Evolutionary conservation across 2,329 filamentous ascomycete genomes (phyloP).

Genomic region (Trichoderma arundinaceum): DNA sequence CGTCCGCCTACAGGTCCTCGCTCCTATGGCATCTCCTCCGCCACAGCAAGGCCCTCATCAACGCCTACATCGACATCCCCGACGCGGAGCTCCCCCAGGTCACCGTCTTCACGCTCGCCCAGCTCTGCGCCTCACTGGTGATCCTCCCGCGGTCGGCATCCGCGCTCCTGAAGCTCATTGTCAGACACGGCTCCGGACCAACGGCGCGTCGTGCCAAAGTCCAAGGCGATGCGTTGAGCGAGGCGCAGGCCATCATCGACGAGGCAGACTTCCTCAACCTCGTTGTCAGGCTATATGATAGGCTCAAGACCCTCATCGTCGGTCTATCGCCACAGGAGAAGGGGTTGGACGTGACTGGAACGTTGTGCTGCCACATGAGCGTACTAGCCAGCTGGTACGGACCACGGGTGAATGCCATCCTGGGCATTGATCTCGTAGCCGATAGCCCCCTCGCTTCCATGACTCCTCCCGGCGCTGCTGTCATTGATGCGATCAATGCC

Average conservation of each 20-base stretch:
- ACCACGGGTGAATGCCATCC: neutral
- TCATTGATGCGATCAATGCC: neutral
- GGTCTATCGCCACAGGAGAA: conserved; percentile 14
- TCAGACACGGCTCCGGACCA: neutral
- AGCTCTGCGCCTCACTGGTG: conserved; percentile 19
- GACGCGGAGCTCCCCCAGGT: conserved; percentile 19
- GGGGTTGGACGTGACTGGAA: conserved; percentile 13
- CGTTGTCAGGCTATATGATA: conserved; percentile 20
- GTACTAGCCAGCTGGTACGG: conserved; percentile 23
- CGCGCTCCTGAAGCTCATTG: conserved; percentile 16
- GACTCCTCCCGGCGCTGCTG: neutral
- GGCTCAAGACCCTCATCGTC: conserved; percentile 5
- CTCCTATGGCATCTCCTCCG: conserved; percentile 30
- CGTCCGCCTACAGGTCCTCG: conserved; percentile 6
- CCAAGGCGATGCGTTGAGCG: conserved; percentile 4
- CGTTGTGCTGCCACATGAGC: conserved; percentile 19
- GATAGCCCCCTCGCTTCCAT: neutral
- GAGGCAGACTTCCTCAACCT: conserved; percentile 27
- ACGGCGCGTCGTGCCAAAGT: neutral
- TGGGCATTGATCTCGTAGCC: conserved; percentile 18
- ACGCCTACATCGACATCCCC: conserved; percentile 19
- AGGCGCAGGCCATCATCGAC: conserved; percentile 25
- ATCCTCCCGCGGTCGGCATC: conserved; percentile 25
- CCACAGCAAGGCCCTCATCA: conserved; percentile 22
- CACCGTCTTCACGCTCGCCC: conserved; percentile 23